Percentiles rank a stretch among this genome's conserved stretches.
phyloP scores from a whole-genome alignment of 2,329 filamentous ascomycete species.

The Aspergillus floridensis region DNA sequence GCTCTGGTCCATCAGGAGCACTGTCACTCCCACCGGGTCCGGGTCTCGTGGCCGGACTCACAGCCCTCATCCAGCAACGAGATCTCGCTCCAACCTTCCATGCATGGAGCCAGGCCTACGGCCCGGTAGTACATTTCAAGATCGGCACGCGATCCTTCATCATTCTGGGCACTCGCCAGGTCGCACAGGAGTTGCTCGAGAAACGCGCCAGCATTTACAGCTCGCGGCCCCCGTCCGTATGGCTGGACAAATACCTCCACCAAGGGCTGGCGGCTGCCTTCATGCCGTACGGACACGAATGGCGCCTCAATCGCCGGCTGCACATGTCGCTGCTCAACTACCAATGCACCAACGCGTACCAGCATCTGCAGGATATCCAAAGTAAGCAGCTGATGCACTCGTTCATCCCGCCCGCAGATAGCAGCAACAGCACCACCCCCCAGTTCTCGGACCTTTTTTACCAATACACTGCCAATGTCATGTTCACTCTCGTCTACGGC shows the following conservation, averaged over 20 bases:
- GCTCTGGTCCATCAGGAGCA: not conserved
- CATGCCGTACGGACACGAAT: conserved; percentile 50
- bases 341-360: conserved; percentile 46
- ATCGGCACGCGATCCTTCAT: conserved; percentile 34
- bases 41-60: conserved; percentile 5
- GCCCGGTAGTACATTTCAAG: conserved; percentile 35
- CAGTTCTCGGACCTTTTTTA: conserved; percentile 50
- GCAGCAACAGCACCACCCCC: conserved; percentile 8
- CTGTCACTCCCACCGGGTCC: conserved; percentile 12
- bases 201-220: conserved; percentile 40
- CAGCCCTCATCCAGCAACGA: not conserved
- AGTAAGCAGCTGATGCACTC: conserved; percentile 46
- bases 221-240: conserved; percentile 31
- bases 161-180: conserved; percentile 32
- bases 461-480: conserved; percentile 50
- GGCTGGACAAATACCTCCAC: conserved; percentile 30
- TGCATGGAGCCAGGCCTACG: conserved; percentile 36
- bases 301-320: conserved; percentile 45
- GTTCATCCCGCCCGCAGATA: conserved; percentile 30
- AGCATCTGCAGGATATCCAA: conserved; percentile 51
- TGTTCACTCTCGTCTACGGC: conserved; percentile 53
- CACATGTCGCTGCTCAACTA: conserved; percentile 47
- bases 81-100: conserved; percentile 8
- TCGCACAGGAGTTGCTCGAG: conserved; percentile 40
- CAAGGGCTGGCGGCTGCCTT: conserved; percentile 46